Evolutionary conservation across 192 early-diverging fungal genomes (phyloP).

Genomic region (Coemansia sp.): DNA sequence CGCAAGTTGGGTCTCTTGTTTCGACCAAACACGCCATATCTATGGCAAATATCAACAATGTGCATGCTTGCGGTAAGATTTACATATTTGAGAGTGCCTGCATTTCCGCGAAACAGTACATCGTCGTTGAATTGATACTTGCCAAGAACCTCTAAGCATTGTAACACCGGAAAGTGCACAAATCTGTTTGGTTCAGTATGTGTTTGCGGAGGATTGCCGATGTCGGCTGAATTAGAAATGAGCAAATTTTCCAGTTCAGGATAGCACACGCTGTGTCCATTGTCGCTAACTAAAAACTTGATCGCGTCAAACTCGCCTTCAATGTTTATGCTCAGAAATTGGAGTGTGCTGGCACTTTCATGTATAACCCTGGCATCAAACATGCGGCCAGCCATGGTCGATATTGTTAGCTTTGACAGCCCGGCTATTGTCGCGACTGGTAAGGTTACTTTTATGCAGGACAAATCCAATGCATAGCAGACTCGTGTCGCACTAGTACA

Average conservation of each 20-base stretch:
- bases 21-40: background rate
- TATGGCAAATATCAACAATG: background rate
- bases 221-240: background rate
- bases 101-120: background rate
- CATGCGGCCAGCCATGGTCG: background rate
- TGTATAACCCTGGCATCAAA: background rate
- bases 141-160: background rate
- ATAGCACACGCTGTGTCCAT: background rate
- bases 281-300: background rate
- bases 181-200: background rate
- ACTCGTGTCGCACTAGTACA: background rate
- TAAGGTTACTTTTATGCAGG: background rate
- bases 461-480: background rate
- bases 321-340: background rate
- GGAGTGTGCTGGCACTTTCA: background rate
- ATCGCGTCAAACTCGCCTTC: background rate
- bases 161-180: background rate
- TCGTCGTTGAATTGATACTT: background rate
- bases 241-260: background rate
- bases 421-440: background rate
- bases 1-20: background rate
- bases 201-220: background rate
- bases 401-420: background rate
- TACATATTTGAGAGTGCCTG: background rate
- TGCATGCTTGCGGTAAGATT: background rate